Conservation (phyloP, 345 rosid genomes). For the Heritiera fomes region DNA sequence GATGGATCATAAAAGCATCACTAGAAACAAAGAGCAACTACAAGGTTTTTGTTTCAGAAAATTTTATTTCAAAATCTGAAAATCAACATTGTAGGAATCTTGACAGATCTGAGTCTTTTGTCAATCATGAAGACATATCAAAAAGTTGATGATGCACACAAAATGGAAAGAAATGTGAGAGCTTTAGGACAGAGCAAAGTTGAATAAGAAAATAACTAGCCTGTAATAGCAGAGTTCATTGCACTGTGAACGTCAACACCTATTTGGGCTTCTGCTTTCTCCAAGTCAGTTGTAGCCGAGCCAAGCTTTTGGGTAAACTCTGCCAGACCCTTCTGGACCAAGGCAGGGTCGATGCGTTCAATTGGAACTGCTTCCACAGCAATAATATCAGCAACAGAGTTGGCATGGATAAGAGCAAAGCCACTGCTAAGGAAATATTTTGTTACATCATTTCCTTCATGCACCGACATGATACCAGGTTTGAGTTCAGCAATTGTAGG, state of each 20-base stretch:
- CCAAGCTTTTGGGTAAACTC: slow-evolving; percentile 72
- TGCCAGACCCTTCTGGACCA: slow-evolving; percentile 85
- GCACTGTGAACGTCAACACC: slow-evolving; percentile 82
- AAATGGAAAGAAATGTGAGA: slow-evolving; percentile 13
- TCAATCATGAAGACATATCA: slow-evolving; percentile 22
- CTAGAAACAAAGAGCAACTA: slow-evolving; percentile 5
- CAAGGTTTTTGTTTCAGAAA: slow-evolving; percentile 9
- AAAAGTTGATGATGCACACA: slow-evolving; percentile 24
- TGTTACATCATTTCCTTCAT: slow-evolving; percentile 67
- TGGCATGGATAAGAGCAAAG: slow-evolving; percentile 76
- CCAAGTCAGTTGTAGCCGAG: slow-evolving; percentile 73
- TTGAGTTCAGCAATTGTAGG: slow-evolving; percentile 85
- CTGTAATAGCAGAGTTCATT: slow-evolving; percentile 59
- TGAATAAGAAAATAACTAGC: slow-evolving; percentile 32
- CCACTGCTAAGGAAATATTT: slow-evolving; percentile 92
- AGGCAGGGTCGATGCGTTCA: slow-evolving; percentile 60
- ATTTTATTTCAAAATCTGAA: slow-evolving; percentile 20
- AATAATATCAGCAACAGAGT: slow-evolving; percentile 74
- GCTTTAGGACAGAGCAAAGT: slow-evolving; percentile 1
- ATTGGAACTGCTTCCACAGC: slow-evolving; percentile 81
- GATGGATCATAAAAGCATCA: neutral
- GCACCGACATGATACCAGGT: slow-evolving; percentile 86
- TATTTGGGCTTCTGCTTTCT: slow-evolving; percentile 90
- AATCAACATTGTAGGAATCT: slow-evolving; percentile 13
- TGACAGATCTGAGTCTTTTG: slow-evolving; percentile 18